Percentiles rank a stretch among this genome's conserved stretches.
Evolutionary conservation across 768 basidiomycete genomes (phyloP).

Genomic region (Russula sp.): DNA sequence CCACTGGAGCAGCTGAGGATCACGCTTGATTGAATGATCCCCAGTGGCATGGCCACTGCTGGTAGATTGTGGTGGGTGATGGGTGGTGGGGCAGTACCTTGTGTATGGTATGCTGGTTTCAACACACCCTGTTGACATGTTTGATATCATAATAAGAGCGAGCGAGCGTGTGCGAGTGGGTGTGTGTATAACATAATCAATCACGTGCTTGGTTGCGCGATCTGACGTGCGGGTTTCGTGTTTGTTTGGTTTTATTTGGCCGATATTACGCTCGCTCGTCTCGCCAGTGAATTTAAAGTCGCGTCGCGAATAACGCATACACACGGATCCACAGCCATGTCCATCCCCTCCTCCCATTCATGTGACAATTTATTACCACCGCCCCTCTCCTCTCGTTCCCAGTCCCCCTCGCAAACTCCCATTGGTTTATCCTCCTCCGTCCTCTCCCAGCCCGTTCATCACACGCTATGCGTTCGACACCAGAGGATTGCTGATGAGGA

Average conservation of each 20-base stretch:
- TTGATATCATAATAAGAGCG: constrained; percentile 11
- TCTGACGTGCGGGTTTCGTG: neutral
- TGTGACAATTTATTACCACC: constrained; percentile 70
- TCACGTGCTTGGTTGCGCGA: constrained; percentile 11
- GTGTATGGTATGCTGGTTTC: constrained; percentile 14
- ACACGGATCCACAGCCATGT: neutral
- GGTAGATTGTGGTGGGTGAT: neutral
- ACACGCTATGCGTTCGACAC: constrained; percentile 88
- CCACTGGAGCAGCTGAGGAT: constrained; percentile 93
- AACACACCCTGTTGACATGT: constrained; percentile 3
- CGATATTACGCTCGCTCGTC: too few species aligned
- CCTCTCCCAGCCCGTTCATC: constrained; percentile 34
- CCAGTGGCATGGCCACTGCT: neutral
- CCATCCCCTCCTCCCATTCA: constrained; percentile 34
- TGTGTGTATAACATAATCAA: too few species aligned
- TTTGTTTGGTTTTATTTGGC: too few species aligned
- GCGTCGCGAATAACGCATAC: neutral
- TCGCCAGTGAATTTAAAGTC: too few species aligned
- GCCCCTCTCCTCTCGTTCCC: constrained; percentile 24
- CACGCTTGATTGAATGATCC: constrained; percentile 60
- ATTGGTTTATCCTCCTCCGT: neutral
- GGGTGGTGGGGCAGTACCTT: neutral
- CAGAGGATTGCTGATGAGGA: constrained; percentile 97
- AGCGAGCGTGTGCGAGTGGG: too few species aligned
- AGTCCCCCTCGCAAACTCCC: constrained; percentile 31